phyloP scores from a whole-genome alignment of 805 yeast genomes.

The Geotrichum ghanense region DNA sequence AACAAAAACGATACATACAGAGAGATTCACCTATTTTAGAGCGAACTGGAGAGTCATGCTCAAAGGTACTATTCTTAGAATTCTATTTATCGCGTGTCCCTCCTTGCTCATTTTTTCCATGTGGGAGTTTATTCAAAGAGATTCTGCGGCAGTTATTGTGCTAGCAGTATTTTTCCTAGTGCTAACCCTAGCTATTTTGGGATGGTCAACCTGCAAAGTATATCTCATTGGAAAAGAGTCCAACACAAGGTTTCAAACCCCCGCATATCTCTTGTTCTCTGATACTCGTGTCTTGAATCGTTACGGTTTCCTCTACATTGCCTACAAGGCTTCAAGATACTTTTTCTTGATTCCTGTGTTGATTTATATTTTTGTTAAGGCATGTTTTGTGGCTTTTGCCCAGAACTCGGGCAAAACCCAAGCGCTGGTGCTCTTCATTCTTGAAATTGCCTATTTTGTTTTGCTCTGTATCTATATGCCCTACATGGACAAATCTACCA shows the following conservation, averaged over 20 bases:
- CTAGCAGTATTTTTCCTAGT: constrained; percentile 63
- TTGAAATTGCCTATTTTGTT: constrained; percentile 61
- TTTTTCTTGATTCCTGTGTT: constrained; percentile 71
- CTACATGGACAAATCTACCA: constrained; percentile 73
- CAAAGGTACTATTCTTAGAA: constrained; percentile 71
- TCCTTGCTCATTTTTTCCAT: constrained; percentile 68
- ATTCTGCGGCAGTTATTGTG: constrained; percentile 82
- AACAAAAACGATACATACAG: constrained; percentile 26
- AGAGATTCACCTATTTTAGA: constrained; percentile 39
- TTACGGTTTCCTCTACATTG: constrained; percentile 82
- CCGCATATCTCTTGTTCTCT: constrained; percentile 82
- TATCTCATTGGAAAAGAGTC: constrained; percentile 52
- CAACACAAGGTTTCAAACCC: constrained; percentile 49
- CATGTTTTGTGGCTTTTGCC: constrained; percentile 63
- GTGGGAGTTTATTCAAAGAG: constrained; percentile 76
- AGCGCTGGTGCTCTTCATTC: constrained; percentile 59
- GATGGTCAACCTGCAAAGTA: constrained; percentile 58
- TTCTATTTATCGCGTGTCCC: constrained; percentile 75
- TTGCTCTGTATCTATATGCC: constrained; percentile 58
- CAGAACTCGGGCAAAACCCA: constrained; percentile 78
- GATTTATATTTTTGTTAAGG: constrained; percentile 51
- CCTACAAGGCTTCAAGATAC: constrained; percentile 70
- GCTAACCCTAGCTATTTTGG: constrained; percentile 46
- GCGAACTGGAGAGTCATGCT: constrained; percentile 46
- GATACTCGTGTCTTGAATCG: constrained; percentile 59